Conservation (phyloP, 495 filamentous ascomycete genomes). For the Aspergillus sclerotioniger region DNA sequence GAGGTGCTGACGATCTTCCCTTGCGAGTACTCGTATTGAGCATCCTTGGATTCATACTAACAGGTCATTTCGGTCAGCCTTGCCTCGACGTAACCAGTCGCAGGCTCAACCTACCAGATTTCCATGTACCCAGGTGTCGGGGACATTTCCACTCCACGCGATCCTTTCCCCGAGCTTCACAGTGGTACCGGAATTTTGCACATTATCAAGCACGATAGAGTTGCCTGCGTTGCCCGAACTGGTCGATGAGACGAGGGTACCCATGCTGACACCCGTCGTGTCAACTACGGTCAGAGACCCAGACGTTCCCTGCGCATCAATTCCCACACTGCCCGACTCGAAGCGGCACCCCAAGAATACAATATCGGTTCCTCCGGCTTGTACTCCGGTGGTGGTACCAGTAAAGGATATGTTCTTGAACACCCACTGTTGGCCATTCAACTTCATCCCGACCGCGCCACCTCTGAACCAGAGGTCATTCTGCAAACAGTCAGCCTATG, state of each 20-base stretch:
- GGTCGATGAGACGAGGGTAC: slow-evolving; percentile 34
- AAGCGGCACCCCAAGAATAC: slow-evolving; percentile 35
- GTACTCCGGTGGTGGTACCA: slow-evolving; percentile 52
- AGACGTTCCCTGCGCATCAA: slow-evolving; percentile 28
- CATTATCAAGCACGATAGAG: slow-evolving; percentile 30
- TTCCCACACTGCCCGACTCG: slow-evolving; percentile 22
- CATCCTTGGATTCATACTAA: slow-evolving; percentile 20
- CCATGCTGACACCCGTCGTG: slow-evolving; percentile 39
- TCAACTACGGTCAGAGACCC: slow-evolving; percentile 52
- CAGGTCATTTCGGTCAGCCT: background rate
- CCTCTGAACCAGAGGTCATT: slow-evolving; percentile 64
- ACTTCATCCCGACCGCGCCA: slow-evolving; percentile 54
- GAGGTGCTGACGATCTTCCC: slow-evolving; percentile 18
- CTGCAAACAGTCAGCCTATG: slow-evolving; percentile 7
- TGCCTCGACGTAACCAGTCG: background rate
- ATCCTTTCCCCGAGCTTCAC: slow-evolving; percentile 20
- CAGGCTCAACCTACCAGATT: slow-evolving; percentile 19
- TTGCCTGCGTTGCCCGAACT: slow-evolving; percentile 21
- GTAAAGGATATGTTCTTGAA: slow-evolving; percentile 62
- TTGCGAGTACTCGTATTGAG: slow-evolving; percentile 11
- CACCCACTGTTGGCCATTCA: slow-evolving; percentile 73
- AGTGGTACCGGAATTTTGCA: slow-evolving; percentile 23
- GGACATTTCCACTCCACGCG: slow-evolving; percentile 19
- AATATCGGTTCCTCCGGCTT: slow-evolving; percentile 35
- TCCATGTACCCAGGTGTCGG: slow-evolving; percentile 32